Evolutionary conservation across 176 grass and related monocot genomes (phyloP).

Genomic region (Poa pratensis): DNA sequence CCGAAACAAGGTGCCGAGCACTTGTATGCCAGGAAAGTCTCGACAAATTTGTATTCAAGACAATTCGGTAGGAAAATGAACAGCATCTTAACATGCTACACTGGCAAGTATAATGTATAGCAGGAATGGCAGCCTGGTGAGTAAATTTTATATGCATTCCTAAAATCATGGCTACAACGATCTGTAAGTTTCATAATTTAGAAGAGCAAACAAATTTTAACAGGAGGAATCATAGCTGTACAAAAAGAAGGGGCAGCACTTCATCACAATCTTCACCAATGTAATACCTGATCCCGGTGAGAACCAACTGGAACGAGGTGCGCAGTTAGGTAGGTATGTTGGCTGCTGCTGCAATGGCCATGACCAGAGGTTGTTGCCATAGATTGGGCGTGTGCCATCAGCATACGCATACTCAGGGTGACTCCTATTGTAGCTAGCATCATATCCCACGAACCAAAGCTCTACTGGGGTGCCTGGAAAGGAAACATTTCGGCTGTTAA

Average conservation of each 20-base stretch:
- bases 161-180: neutral
- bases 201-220: neutral
- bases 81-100: slow-evolving; percentile 78
- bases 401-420: neutral
- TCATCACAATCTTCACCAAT: neutral
- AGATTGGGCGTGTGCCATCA: neutral
- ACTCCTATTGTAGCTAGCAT: neutral
- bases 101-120: slow-evolving; percentile 65
- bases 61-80: slow-evolving; percentile 79
- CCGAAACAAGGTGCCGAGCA: slow-evolving; percentile 69
- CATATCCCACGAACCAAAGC: neutral
- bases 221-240: neutral
- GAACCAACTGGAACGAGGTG: neutral
- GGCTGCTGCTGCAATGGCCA: neutral
- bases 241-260: neutral
- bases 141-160: neutral
- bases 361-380: neutral
- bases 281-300: neutral
- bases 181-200: neutral
- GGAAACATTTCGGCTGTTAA: neutral
- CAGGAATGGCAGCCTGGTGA: slow-evolving; percentile 43
- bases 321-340: neutral
- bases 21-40: slow-evolving; percentile 76
- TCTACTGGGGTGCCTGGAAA: neutral
- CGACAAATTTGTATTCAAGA: slow-evolving; percentile 75